Base-by-base conservation (phyloP, 2,329 filamentous ascomycete genomes). In the Elsinoe perseae region DNA sequence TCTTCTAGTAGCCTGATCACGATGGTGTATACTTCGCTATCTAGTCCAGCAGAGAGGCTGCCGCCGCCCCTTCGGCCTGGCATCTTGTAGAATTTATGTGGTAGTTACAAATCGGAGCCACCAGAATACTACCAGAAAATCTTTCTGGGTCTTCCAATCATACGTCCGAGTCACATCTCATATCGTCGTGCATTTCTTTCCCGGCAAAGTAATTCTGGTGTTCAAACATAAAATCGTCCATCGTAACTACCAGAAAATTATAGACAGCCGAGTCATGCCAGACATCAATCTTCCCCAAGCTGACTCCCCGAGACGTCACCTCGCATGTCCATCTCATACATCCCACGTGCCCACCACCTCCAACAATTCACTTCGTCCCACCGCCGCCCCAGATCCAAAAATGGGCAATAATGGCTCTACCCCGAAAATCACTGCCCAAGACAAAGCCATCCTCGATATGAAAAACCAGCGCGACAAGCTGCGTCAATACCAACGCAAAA, bases 391-490 rank as follows among this genome's bases (percentile, higher is more conserved):
- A 18, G 3, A 3, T 27, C 14, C 16, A 40, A 54, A 54, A 9
- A 87, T 87, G 84, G 84, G 84, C 46, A 86, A 86, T 69, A 72
- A 78, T 52, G 72, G 73, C 64, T 62, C 63, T 43, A 73, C 79
- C 56, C 78, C 81, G 66, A 86, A 83, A 70, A 81, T 87, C 59
- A 85, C 84, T 30, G 80, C 82, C 65, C 91, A 96, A 75, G 92
- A 97, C 75, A 96, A 91, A 76, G 92, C 92, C 59, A 96, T 97
- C 73, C 86, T 97, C 67, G 91, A 97, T 74, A 87, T 97, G 76
- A 97, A 97, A 77, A 89, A 84, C 73, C 92, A 97, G 76, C 91
- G 93, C 71, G 93, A 98, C 78, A 95, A 90, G 72, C 85, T 98
- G 2, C 91, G 95, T 67, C 90, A 95, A 71, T 97, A 97, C 76